These are phyloP conservation scores for Ceratocystis ficicola DNA, from an alignment of 2,329 filamentous ascomycete species.

Conservation along the genomic window DNA sequence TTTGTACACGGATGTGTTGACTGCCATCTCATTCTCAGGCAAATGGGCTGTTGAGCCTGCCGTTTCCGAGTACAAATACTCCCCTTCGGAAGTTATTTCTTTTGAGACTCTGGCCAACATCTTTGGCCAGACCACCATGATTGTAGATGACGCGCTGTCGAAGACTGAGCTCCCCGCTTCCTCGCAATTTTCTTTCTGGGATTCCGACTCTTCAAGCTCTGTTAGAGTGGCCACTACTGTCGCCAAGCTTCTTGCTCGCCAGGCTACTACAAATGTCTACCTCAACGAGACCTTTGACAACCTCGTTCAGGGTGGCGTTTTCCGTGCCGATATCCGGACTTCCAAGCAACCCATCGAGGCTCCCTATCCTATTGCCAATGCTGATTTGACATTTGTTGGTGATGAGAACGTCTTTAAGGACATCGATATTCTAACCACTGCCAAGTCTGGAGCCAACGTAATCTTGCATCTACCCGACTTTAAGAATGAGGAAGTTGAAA, in stretches of 20 bases:
- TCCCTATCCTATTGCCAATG: conserved; percentile 66
- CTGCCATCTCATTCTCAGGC: conserved; percentile 67
- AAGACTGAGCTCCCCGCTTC: conserved; percentile 29
- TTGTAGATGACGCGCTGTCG: conserved; percentile 42
- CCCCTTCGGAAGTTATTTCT: conserved; percentile 49
- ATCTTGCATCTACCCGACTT: conserved; percentile 65
- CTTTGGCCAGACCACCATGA: conserved; percentile 38
- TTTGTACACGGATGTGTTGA: conserved; percentile 83
- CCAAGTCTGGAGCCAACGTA: conserved; percentile 59
- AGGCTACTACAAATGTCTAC: conserved; percentile 50
- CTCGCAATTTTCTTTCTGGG: conserved; percentile 86
- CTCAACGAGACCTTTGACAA: conserved; percentile 52
- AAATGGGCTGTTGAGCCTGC: conserved; percentile 50
- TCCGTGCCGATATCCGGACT: conserved; percentile 74
- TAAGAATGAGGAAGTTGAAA: conserved; percentile 83
- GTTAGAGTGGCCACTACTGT: conserved; percentile 51
- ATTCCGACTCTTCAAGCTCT: conserved; percentile 62
- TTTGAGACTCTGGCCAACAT: conserved; percentile 42
- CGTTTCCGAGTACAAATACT: conserved; percentile 81
- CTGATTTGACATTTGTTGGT: conserved; percentile 67
- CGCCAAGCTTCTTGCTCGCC: conserved; percentile 55
- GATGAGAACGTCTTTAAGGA: conserved; percentile 69
- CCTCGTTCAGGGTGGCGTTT: conserved; percentile 60
- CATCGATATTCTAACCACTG: conserved; percentile 57
- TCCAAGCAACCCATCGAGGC: conserved; percentile 75